A percentile compares a stretch with the other conserved stretches of the same genome.
Evolutionary conservation across 768 basidiomycete species (phyloP).

Genomic region (Austroboletus festivus): DNA sequence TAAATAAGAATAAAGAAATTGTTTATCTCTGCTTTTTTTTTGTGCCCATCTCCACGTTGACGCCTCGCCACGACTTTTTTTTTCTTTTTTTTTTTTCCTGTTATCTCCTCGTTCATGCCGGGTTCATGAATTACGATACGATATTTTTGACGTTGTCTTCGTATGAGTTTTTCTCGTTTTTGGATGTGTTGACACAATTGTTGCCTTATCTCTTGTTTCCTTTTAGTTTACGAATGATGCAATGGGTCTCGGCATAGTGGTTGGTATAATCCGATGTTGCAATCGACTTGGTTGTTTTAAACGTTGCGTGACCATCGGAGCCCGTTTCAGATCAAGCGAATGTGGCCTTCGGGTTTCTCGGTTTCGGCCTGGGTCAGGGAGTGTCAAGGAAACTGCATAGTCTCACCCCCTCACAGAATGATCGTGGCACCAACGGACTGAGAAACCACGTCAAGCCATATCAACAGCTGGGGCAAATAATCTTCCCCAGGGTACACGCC

Average conservation of each 20-base stretch:
- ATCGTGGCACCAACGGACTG: no score
- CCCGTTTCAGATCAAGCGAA: no score
- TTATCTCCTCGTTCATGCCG: conserved; percentile 18
- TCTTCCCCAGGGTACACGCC: no score
- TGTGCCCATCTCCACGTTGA: conserved; percentile 1
- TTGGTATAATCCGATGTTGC: conserved; percentile 18
- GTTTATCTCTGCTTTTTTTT: conserved; percentile 4
- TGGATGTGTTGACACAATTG: conserved; percentile 3
- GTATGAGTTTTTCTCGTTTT: neutral
- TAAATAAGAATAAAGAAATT: neutral
- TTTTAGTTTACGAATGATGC: neutral
- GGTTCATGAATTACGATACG: conserved; percentile 25
- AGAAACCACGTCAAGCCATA: no score
- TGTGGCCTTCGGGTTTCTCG: no score
- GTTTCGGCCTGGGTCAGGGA: no score
- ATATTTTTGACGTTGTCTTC: conserved; percentile 2
- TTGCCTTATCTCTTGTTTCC: conserved; percentile 8
- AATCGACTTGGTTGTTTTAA: conserved; percentile 3
- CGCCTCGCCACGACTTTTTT: neutral
- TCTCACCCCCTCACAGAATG: no score
- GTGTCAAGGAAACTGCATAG: no score
- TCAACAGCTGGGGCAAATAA: no score
- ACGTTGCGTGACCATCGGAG: no score
- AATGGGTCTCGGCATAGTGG: conserved; percentile 19
- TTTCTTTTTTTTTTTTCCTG: neutral